Conservation (phyloP, 306 rosid species). For the Fragaria ananassa region DNA sequence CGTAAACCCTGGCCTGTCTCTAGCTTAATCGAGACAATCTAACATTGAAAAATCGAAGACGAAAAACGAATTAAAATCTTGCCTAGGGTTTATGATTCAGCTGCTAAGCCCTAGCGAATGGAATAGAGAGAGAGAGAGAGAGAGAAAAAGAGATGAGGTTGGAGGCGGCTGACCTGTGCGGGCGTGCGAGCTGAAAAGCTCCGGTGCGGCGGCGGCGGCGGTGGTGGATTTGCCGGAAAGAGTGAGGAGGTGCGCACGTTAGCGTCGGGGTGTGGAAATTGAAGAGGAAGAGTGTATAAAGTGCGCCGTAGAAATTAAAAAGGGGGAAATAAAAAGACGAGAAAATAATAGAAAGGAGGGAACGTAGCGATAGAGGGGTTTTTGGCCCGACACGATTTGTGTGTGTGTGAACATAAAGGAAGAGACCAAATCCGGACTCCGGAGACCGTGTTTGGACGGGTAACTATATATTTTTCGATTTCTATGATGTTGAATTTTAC, state of each 20-base stretch:
- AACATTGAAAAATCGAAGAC: background rate
- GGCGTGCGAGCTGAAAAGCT: constrained; percentile 16
- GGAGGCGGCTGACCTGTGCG: constrained; percentile 32
- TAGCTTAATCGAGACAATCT: constrained; percentile 21
- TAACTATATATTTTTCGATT: no score
- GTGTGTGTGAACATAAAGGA: background rate
- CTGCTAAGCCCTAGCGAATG: constrained; percentile 21
- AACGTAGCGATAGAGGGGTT: constrained; percentile 2
- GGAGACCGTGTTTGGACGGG: background rate
- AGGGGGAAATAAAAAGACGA: background rate
- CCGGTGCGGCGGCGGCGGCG: constrained; percentile 25
- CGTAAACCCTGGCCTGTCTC: constrained; percentile 14
- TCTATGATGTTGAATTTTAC: no score
- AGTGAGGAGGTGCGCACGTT: constrained; percentile 51
- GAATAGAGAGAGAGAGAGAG: background rate
- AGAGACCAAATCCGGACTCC: constrained; percentile 1
- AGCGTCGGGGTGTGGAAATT: constrained; percentile 31
- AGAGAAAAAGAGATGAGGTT: background rate
- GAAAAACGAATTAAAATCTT: constrained; percentile 4
- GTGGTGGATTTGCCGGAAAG: constrained; percentile 28
- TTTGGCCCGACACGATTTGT: constrained; percentile 11
- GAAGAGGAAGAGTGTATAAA: constrained; percentile 35
- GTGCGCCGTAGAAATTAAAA: constrained; percentile 42
- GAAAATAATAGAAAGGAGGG: background rate
- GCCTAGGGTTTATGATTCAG: constrained; percentile 40